Evolutionary conservation across 2,329 filamentous ascomycete genomes (phyloP), one percentile per base, ranked within the genome.

Genomic region (Fonsecaea pedrosoi): DNA sequence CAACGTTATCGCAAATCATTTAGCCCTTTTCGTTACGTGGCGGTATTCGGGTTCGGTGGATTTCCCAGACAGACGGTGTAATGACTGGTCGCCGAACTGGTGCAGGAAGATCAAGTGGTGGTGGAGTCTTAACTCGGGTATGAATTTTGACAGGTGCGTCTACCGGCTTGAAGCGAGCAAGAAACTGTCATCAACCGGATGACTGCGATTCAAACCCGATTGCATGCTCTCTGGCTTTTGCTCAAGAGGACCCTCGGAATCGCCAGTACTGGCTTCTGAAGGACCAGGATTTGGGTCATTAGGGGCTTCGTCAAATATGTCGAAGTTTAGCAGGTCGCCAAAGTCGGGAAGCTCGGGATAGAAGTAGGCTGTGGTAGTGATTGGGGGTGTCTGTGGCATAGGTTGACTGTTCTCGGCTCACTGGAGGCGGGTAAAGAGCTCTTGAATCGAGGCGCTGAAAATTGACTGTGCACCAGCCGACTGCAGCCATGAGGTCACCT

Each of bases 1-100:
- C 88, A 0, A 84, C 79, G 71, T 88, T 87, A 12, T 87, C 87
- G 78, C 94, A 97, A 63, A 89, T 85, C 73, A 89, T 94, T 75
- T 92, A 89, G n/a, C 91, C 91, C 30, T 91, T 85, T 0, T 82
- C 76, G 71, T 92, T 92, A 78, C 82, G 83, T 54, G 84, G 85
- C 10, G 86, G 85, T 74, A 60, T n/a, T 21, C 62, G 35, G 18
- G 30, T 50, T 9, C 64, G 61, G 6, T 63, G 64, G 6, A 67
- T 21, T 37, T 1, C 34, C 3, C 10, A 10, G 34, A 10, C 6
- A 10, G 6, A 7, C 6, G 65, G 62, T 42, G 45, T 25, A 38
- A 21, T 21, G 21, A 21, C 21, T 21, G 21, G 21, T 21, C 21
- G 21, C 1, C 21, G 21, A 21, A 21, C 21, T 21, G 21, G 21